phyloP scores from a whole-genome alignment of 148 eudicot species.

The Euryodendron excelsum region DNA sequence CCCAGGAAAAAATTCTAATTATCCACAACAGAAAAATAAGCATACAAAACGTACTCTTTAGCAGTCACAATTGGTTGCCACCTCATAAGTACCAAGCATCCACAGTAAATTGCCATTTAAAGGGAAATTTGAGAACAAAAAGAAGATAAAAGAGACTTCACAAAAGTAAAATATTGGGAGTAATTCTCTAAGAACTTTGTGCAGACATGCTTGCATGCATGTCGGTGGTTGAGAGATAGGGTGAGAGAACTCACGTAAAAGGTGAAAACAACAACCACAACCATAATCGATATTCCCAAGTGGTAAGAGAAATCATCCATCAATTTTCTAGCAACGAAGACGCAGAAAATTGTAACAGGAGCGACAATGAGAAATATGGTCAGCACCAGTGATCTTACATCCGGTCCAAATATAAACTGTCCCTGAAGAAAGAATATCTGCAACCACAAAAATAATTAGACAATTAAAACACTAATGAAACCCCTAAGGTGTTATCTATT shows the following conservation, averaged over 20 bases:
- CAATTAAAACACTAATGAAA: background rate
- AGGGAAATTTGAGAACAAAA: background rate
- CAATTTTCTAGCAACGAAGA: conserved; percentile 79
- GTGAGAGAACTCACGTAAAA: conserved; percentile 57
- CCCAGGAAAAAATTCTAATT: background rate
- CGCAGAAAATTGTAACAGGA: conserved; percentile 77
- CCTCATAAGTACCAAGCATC: conserved; percentile 3
- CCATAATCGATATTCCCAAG: conserved; percentile 72
- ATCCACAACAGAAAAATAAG: background rate
- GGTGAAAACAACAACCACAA: conserved; percentile 65
- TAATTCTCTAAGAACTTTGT: background rate
- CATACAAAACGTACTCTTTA: background rate
- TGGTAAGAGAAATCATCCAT: conserved; percentile 64
- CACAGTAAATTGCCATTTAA: background rate
- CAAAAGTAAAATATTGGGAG: background rate
- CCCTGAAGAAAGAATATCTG: conserved; percentile 96
- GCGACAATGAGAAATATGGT: conserved; percentile 89
- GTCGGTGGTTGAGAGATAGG: conserved; percentile 2
- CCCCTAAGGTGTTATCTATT: background rate
- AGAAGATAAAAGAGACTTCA: background rate
- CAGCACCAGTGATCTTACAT: conserved; percentile 79
- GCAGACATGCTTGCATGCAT: background rate
- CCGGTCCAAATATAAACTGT: conserved; percentile 89
- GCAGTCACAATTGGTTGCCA: background rate
- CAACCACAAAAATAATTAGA: conserved; percentile 28